Evolutionary conservation across 2,329 filamentous ascomycete genomes (phyloP).

Genomic region (Diaporthe destruens): DNA sequence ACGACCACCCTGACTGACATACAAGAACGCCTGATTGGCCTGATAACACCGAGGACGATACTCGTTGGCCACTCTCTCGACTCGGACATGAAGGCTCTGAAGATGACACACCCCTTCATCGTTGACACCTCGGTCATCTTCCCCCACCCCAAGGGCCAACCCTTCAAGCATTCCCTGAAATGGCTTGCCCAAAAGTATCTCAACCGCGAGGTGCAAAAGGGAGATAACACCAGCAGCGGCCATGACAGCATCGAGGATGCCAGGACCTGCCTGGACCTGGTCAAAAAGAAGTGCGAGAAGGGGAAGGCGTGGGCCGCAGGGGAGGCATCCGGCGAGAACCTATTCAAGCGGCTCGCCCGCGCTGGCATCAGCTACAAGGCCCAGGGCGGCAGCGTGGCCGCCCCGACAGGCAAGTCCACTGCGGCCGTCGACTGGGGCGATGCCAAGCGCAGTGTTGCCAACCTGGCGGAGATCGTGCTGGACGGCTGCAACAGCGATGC

Average conservation of each 20-base stretch:
- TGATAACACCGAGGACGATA: conserved; percentile 80
- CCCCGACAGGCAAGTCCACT: conserved; percentile 71
- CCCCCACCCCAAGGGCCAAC: conserved; percentile 89
- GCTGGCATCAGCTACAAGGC: conserved; percentile 72
- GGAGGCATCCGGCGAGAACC: conserved; percentile 84
- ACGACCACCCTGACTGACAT: conserved; percentile 88
- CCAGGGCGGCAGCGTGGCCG: conserved; percentile 68
- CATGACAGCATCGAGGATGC: conserved; percentile 97
- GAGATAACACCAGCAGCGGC: conserved; percentile 72
- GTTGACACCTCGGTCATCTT: conserved; percentile 92
- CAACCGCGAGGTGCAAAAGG: conserved; percentile 87
- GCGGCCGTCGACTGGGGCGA: conserved; percentile 93
- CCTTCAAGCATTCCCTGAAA: conserved; percentile 90
- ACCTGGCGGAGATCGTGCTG: conserved; percentile 67
- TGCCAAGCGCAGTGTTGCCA: conserved; percentile 70
- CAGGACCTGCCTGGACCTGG: conserved; percentile 88
- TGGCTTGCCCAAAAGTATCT: conserved; percentile 90
- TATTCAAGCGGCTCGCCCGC: conserved; percentile 85
- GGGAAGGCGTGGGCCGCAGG: conserved; percentile 87
- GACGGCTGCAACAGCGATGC: conserved; percentile 69
- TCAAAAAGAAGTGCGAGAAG: conserved; percentile 96
- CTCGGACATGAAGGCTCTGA: conserved; percentile 85
- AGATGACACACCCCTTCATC: conserved; percentile 90
- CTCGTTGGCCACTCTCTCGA: conserved; percentile 86
- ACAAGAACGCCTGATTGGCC: conserved; percentile 78